Conservation (phyloP, 306 rosid genomes). For the Glycine tomentella region DNA sequence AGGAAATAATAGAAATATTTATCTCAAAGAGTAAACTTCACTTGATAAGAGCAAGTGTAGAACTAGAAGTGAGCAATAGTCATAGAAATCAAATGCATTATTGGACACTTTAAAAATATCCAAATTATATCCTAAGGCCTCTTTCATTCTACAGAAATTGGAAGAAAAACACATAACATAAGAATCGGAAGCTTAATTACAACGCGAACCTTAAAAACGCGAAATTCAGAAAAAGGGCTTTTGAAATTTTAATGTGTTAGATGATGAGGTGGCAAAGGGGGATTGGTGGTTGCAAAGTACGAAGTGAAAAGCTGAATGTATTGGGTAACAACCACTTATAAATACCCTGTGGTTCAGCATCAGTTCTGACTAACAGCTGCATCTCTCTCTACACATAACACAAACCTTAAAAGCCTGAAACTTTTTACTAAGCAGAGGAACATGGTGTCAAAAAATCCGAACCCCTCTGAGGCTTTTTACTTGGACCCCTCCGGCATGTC, state of each 20-base stretch:
- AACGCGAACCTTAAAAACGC: not conserved
- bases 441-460: conserved; percentile 77
- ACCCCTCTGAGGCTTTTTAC: conserved; percentile 69
- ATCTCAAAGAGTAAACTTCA: not conserved
- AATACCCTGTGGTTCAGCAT: not conserved
- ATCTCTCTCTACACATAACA: not conserved
- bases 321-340: not conserved
- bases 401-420: conserved; percentile 3
- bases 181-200: conserved; percentile 23
- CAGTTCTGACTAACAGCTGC: conserved; percentile 22
- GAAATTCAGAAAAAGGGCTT: not conserved
- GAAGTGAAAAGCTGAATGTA: not conserved
- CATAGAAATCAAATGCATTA: not conserved
- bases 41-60: not conserved
- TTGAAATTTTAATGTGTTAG: not conserved
- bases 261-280: not conserved
- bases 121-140: not conserved
- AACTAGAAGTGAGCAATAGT: not conserved
- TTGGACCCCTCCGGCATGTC: conserved; percentile 70
- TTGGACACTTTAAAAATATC: not conserved
- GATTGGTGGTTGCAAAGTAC: conserved; percentile 1
- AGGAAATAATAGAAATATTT: not conserved
- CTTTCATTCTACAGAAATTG: not conserved
- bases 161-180: not conserved
- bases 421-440: not conserved